Evolutionary conservation across 2,329 filamentous ascomycete species (phyloP).

Genomic region (Juglanconis oblonga): DNA sequence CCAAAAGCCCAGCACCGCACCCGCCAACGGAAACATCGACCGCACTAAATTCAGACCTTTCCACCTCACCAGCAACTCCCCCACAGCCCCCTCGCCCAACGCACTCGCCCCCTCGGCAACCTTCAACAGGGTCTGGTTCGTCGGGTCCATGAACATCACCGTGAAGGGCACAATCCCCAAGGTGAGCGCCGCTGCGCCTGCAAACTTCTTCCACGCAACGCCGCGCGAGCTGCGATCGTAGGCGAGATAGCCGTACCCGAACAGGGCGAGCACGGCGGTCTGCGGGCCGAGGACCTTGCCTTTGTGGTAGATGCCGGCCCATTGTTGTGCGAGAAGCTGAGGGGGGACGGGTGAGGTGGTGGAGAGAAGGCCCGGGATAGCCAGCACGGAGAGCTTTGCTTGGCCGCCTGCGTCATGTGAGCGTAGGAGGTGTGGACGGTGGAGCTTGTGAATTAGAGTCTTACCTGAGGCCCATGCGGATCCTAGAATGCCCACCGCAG

Average conservation of each 20-base stretch:
- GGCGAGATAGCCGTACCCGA: constrained; percentile 34
- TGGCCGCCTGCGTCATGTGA: constrained; percentile 30
- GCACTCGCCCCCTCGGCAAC: constrained; percentile 19
- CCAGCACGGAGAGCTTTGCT: constrained; percentile 33
- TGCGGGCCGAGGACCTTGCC: constrained; percentile 37
- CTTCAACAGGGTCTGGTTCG: constrained; percentile 31
- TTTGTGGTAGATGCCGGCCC: constrained; percentile 36
- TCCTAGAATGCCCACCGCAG: constrained; percentile 35
- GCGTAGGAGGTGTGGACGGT: not conserved
- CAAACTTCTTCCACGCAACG: constrained; percentile 32
- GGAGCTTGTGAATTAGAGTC: not conserved
- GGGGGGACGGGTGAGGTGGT: constrained; percentile 24
- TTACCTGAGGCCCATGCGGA: constrained; percentile 37
- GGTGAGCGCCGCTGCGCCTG: constrained; percentile 30
- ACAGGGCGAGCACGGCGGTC: constrained; percentile 29
- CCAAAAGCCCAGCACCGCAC: constrained; percentile 29
- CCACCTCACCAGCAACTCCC: constrained; percentile 27
- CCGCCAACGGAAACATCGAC: constrained; percentile 25
- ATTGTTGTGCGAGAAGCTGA: constrained; percentile 30
- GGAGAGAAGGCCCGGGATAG: constrained; percentile 29
- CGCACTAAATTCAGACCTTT: constrained; percentile 25
- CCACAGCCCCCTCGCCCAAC: constrained; percentile 24
- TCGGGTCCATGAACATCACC: constrained; percentile 32
- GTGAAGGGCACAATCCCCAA: constrained; percentile 40
- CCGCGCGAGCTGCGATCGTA: constrained; percentile 28